phyloP scores from a whole-genome alignment of 2,329 filamentous ascomycete species.

The Aspergillus fructus region DNA sequence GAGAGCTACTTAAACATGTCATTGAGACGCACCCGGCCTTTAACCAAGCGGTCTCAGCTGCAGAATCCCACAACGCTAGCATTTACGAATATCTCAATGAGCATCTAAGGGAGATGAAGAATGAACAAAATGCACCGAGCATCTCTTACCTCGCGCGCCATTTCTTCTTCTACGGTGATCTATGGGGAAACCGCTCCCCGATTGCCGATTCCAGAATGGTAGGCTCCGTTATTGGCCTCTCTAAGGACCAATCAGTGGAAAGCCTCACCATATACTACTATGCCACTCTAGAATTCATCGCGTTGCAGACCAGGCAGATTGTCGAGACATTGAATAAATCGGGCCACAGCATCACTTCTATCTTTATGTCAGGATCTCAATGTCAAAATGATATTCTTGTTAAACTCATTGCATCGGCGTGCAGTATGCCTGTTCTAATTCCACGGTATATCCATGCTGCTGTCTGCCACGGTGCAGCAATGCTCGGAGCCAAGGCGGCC shows the following conservation, averaged over 20 bases:
- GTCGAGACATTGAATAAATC: constrained; percentile 88
- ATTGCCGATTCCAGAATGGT: constrained; percentile 92
- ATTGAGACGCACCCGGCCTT: constrained; percentile 93
- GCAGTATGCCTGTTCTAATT: constrained; percentile 88
- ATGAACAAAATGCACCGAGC: constrained; percentile 67
- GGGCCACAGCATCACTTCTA: constrained; percentile 82
- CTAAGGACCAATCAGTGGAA: constrained; percentile 81
- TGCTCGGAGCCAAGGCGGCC: constrained; percentile 97
- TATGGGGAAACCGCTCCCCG: constrained; percentile 95
- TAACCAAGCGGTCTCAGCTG: constrained; percentile 73
- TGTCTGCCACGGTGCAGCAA: constrained; percentile 95
- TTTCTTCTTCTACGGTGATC: constrained; percentile 97
- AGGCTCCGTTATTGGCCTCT: constrained; percentile 82
- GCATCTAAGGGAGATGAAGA: constrained; percentile 74
- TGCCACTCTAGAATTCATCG: constrained; percentile 96
- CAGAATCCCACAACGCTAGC: constrained; percentile 78
- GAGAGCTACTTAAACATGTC: constrained; percentile 89
- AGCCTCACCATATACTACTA: constrained; percentile 92
- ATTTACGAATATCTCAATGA: constrained; percentile 95
- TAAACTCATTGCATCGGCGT: constrained; percentile 84
- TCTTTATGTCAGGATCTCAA: constrained; percentile 98
- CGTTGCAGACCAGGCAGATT: constrained; percentile 94
- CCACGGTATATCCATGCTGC: constrained; percentile 92
- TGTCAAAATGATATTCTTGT: constrained; percentile 95
- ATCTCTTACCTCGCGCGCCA: constrained; percentile 86